Conservation (phyloP, 306 rosid species). For the Vachellia collinsii region DNA sequence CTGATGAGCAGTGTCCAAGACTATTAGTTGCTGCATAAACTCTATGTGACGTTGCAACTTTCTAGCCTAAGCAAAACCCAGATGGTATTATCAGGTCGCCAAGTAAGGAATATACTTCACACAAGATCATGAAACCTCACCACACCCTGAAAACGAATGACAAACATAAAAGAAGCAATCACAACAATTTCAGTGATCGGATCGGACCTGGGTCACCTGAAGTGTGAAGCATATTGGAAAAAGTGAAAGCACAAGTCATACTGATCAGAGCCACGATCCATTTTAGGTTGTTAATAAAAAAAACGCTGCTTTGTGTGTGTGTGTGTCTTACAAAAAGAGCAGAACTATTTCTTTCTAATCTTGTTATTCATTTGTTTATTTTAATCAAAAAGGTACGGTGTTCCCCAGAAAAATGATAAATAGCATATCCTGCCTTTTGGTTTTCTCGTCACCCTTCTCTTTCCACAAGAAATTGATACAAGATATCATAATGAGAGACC, state of each 20-base stretch:
- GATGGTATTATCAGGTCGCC: constrained; percentile 53
- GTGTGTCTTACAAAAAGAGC: background rate
- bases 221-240: constrained; percentile 40
- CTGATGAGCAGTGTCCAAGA: constrained; percentile 56
- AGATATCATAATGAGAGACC: background rate
- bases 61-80: constrained; percentile 35
- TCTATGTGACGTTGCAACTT: constrained; percentile 53
- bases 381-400: background rate
- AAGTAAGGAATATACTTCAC: constrained; percentile 58
- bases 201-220: constrained; percentile 12
- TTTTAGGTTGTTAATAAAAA: constrained; percentile 5
- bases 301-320: constrained; percentile 44
- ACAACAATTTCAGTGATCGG: constrained; percentile 38
- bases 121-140: constrained; percentile 58
- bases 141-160: constrained; percentile 45
- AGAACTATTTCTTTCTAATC: background rate
- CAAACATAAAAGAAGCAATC: constrained; percentile 47
- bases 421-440: background rate
- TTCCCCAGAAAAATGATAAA: background rate
- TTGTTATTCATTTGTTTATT: background rate
- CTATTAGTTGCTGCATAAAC: constrained; percentile 61
- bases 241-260: constrained; percentile 44
- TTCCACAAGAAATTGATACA: background rate
- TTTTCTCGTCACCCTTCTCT: background rate
- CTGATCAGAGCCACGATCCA: constrained; percentile 24